Percentiles rank a stretch among this genome's conserved stretches.
These are phyloP conservation scores for Lathyrus tuberosus DNA, from an alignment of 306 rosid species.

Conservation along the genomic window DNA sequence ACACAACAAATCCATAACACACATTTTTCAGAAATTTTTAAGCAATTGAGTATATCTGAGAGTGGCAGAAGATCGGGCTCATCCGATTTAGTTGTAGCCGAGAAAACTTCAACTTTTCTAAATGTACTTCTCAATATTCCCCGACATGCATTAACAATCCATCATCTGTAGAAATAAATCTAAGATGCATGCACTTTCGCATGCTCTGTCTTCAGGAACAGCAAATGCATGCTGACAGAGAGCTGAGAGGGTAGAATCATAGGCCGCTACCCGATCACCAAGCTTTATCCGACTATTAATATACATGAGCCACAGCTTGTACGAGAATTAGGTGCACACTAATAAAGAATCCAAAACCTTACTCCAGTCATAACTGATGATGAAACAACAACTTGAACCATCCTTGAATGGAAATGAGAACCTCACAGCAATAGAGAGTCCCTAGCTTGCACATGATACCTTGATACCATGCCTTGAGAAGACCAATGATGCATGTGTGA, in stretches of 20 bases:
- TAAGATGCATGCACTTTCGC: conserved; percentile 77
- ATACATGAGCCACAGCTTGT: conserved; percentile 95
- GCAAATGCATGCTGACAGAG: conserved; percentile 61
- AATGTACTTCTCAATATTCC: conserved; percentile 76
- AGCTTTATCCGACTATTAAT: conserved; percentile 75
- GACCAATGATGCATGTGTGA: no score
- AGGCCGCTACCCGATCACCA: conserved; percentile 69
- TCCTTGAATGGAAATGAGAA: no score
- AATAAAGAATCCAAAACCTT: no score
- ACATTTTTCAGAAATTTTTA: conserved; percentile 87
- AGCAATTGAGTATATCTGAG: conserved; percentile 70
- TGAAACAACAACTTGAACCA: no score
- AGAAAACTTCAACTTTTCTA: conserved; percentile 59
- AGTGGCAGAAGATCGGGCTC: conserved; percentile 53
- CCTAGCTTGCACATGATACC: no score
- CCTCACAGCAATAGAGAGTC: no score
- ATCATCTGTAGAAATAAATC: conserved; percentile 92
- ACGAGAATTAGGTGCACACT: no score
- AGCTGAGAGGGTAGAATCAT: conserved; percentile 64
- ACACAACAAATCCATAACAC: conserved; percentile 89
- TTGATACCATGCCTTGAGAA: no score
- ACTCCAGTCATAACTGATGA: no score
- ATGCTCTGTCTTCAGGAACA: conserved; percentile 47
- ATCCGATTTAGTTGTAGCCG: conserved; percentile 46
- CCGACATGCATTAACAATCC: conserved; percentile 84